Percentiles rank a stretch among this genome's conserved stretches.
These are phyloP conservation scores for Colletotrichum sublineola DNA, from an alignment of 2,329 filamentous ascomycete species.

Conservation along the genomic window DNA sequence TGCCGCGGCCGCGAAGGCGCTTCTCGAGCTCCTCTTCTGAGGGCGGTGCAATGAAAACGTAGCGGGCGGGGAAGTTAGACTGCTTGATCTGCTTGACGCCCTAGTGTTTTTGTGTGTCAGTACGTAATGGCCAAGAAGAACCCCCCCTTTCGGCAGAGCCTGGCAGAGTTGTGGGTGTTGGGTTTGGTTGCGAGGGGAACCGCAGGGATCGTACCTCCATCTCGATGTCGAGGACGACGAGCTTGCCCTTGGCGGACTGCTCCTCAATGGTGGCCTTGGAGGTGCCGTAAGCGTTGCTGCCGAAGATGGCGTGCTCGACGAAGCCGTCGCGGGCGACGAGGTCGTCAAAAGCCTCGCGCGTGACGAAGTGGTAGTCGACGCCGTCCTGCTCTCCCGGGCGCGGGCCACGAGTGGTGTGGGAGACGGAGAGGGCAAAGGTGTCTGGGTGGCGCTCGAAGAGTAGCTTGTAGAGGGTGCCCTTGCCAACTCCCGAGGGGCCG, in stretches of 20 bases:
- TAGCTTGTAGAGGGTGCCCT: constrained; percentile 82
- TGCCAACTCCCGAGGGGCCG: constrained; percentile 84
- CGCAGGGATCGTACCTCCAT: constrained; percentile 77
- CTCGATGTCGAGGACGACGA: constrained; percentile 94
- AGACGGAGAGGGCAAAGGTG: constrained; percentile 68
- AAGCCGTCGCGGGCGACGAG: constrained; percentile 80
- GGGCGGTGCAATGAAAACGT: constrained; percentile 88
- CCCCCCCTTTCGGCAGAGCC: background rate
- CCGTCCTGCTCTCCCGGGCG: constrained; percentile 82
- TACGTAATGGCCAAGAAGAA: constrained; percentile 50
- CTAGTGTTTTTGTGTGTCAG: constrained; percentile 41
- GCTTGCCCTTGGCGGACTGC: constrained; percentile 76
- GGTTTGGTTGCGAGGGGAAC: background rate
- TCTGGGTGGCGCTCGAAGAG: constrained; percentile 72
- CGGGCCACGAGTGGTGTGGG: constrained; percentile 85
- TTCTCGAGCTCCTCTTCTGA: constrained; percentile 80
- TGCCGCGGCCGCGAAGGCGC: constrained; percentile 79
- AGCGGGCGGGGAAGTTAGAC: constrained; percentile 80
- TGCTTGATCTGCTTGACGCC: constrained; percentile 94
- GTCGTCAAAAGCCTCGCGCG: constrained; percentile 74
- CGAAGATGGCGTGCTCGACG: constrained; percentile 87
- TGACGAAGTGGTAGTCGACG: constrained; percentile 84
- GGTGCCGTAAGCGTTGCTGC: constrained; percentile 89
- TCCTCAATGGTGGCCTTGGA: constrained; percentile 83
- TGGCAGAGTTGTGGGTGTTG: background rate